phyloP scores from a whole-genome alignment of 164 flowering plant species.

The Cinnamomum micranthum region DNA sequence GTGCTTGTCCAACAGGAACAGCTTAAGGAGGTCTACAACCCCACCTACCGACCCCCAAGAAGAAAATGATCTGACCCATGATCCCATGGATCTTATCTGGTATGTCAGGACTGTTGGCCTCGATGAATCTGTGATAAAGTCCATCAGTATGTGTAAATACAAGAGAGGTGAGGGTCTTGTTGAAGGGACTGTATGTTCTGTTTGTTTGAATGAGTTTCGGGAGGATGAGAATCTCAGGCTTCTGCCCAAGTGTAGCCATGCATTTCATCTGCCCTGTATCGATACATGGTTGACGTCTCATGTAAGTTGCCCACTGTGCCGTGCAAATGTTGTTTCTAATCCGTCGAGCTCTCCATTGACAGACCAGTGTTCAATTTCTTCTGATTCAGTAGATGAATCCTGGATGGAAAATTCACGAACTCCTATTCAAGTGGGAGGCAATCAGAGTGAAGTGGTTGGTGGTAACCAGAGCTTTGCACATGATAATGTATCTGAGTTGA shows the following conservation, averaged over 20 bases:
- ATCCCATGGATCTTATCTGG: constrained; percentile 27
- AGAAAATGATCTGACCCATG: constrained; percentile 38
- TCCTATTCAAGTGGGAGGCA: constrained; percentile 14
- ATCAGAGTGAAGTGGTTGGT: not conserved
- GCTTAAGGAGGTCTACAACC: constrained; percentile 21
- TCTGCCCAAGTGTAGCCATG: constrained; percentile 73
- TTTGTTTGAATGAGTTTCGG: constrained; percentile 57
- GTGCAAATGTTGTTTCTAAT: constrained; percentile 33
- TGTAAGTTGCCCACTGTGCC: constrained; percentile 64
- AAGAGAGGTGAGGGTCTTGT: constrained; percentile 56
- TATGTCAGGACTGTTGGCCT: constrained; percentile 36
- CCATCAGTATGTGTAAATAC: constrained; percentile 62
- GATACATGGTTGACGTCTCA: constrained; percentile 70
- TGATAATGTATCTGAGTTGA: constrained; percentile 15
- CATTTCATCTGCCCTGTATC: constrained; percentile 62
- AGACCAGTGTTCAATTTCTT: constrained; percentile 4
- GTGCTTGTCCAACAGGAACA: constrained; percentile 18
- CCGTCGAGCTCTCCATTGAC: constrained; percentile 6
- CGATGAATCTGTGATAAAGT: constrained; percentile 60
- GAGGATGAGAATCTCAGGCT: constrained; percentile 52
- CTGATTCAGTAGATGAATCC: constrained; percentile 8
- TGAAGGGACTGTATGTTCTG: constrained; percentile 66
- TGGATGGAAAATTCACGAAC: constrained; percentile 20
- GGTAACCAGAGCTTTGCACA: constrained; percentile 6
- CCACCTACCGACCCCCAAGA: constrained; percentile 26